These are phyloP conservation scores for Talaromyces marneffei DNA, from an alignment of 2,329 filamentous ascomycete species.

Conservation along the genomic window DNA sequence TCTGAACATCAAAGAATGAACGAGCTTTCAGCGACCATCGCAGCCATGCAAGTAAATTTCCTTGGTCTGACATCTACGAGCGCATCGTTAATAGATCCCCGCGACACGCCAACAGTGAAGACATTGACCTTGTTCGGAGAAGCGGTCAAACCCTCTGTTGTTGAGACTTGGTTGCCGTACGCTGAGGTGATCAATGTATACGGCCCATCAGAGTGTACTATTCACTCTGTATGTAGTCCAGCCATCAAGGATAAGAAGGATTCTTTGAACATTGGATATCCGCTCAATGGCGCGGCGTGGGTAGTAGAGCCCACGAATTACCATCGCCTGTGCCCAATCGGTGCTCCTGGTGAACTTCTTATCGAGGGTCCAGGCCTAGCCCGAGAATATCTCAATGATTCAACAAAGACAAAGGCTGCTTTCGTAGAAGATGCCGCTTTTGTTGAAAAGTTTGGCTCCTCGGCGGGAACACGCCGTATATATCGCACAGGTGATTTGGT, in stretches of 20 bases:
- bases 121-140: constrained; percentile 43
- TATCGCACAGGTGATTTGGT: constrained; percentile 33
- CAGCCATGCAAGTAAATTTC: background rate
- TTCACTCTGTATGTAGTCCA: background rate
- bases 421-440: background rate
- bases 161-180: constrained; percentile 57
- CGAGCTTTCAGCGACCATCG: background rate
- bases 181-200: constrained; percentile 37
- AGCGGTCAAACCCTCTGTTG: constrained; percentile 67
- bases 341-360: background rate
- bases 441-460: background rate
- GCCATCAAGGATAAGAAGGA: background rate
- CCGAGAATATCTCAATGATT: background rate
- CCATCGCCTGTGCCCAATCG: background rate
- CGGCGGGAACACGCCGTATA: constrained; percentile 25
- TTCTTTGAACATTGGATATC: constrained; percentile 17
- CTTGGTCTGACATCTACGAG: background rate
- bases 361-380: background rate
- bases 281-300: constrained; percentile 40
- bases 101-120: constrained; percentile 37
- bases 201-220: constrained; percentile 29
- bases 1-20: constrained; percentile 40
- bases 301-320: constrained; percentile 23
- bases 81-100: constrained; percentile 20
- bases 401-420: background rate